Conservation (phyloP, 164 flowering plant species). For the Stephania yunnanensis region DNA sequence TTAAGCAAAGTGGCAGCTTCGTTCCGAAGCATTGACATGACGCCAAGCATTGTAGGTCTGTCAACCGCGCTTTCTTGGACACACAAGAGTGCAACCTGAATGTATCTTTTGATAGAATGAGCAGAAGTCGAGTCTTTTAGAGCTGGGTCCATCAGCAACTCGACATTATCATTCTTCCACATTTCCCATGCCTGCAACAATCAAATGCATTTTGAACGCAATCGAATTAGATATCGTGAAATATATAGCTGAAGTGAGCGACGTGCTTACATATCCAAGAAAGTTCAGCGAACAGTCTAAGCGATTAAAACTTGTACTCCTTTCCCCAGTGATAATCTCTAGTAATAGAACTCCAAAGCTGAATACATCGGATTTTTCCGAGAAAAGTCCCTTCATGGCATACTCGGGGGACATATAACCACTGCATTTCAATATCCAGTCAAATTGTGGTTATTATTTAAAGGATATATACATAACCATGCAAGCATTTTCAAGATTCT, state of each 20-base stretch:
- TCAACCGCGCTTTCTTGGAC: slow-evolving; percentile 9
- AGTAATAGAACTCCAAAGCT: slow-evolving; percentile 14
- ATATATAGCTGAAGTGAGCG: background rate
- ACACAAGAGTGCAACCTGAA: slow-evolving; percentile 7
- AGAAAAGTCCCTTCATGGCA: slow-evolving; percentile 13
- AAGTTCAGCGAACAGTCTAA: background rate
- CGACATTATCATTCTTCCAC: slow-evolving; percentile 5
- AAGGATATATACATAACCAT: background rate
- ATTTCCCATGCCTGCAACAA: slow-evolving; percentile 5
- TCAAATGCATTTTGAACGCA: background rate
- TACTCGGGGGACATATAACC: slow-evolving; percentile 13
- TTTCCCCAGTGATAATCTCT: slow-evolving; percentile 11
- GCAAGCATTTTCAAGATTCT: background rate
- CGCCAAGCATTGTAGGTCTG: slow-evolving; percentile 6
- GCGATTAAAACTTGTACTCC: slow-evolving; percentile 8
- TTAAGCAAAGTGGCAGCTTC: background rate
- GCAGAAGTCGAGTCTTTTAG: background rate
- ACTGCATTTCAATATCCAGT: background rate
- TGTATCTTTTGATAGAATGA: background rate
- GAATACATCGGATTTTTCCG: slow-evolving; percentile 12
- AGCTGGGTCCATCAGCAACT: slow-evolving; percentile 1
- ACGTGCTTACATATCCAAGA: slow-evolving; percentile 6
- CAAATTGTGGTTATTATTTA: background rate
- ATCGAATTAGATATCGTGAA: background rate
- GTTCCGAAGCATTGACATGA: slow-evolving; percentile 7